Evolutionary conservation across 2,329 filamentous ascomycete genomes (phyloP).

Genomic region (Celoporthe dispersa): DNA sequence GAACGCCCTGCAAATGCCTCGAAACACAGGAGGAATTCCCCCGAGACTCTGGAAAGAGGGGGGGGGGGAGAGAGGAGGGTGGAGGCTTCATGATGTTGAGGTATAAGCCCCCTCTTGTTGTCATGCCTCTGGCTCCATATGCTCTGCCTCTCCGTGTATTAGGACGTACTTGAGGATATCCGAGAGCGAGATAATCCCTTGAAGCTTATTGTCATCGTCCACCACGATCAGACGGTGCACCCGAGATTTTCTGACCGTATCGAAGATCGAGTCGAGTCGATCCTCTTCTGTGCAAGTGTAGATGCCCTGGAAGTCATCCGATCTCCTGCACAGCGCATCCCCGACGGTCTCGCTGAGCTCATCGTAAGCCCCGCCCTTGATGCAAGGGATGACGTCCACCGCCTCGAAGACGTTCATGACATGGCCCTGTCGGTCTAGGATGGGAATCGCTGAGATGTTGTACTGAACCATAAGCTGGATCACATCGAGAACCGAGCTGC

Average conservation of each 20-base stretch:
- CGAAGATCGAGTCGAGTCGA: slow-evolving; percentile 92
- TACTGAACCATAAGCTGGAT: slow-evolving; percentile 91
- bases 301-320: slow-evolving; percentile 92
- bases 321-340: slow-evolving; percentile 83
- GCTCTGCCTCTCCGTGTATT: slow-evolving; percentile 72
- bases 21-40: slow-evolving; percentile 25
- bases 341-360: slow-evolving; percentile 86
- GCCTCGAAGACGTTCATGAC: slow-evolving; percentile 97
- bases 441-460: slow-evolving; percentile 94
- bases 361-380: slow-evolving; percentile 92
- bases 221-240: slow-evolving; percentile 94
- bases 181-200: slow-evolving; percentile 89
- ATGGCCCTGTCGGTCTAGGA: slow-evolving; percentile 76
- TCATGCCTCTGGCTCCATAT: slow-evolving; percentile 34
- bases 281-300: slow-evolving; percentile 95
- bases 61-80: slow-evolving; percentile 6
- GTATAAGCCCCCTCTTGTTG: slow-evolving; percentile 19
- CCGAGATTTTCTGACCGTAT: slow-evolving; percentile 92
- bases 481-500: slow-evolving; percentile 88
- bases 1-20: slow-evolving; percentile 31
- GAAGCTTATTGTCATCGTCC: slow-evolving; percentile 84
- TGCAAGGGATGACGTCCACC: slow-evolving; percentile 94
- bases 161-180: slow-evolving; percentile 97
- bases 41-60: not conserved
- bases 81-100: slow-evolving; percentile 12